A percentile compares a stretch with the other conserved stretches of the same genome.
These are phyloP conservation scores for Omphalotus guepiniiformis DNA, from an alignment of 768 basidiomycete species.

Conservation along the genomic window DNA sequence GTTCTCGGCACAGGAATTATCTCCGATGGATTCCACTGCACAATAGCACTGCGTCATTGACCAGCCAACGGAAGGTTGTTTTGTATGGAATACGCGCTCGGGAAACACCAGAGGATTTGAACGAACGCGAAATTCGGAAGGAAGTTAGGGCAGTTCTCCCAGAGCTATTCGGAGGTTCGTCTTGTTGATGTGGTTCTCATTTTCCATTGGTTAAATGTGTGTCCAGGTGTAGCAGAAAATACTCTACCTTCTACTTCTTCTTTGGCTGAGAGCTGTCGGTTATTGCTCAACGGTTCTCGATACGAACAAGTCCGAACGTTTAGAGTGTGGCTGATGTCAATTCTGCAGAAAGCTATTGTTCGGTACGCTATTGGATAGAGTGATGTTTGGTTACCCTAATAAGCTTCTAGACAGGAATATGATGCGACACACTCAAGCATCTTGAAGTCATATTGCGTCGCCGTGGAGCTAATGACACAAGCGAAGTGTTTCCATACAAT, in stretches of 20 bases:
- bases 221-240: slow-evolving; percentile 26
- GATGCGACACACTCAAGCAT: slow-evolving; percentile 32
- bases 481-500: slow-evolving; percentile 64
- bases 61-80: slow-evolving; percentile 64
- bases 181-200: not conserved
- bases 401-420: slow-evolving; percentile 14
- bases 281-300: slow-evolving; percentile 51
- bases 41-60: slow-evolving; percentile 51
- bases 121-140: slow-evolving; percentile 66
- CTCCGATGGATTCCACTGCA: slow-evolving; percentile 71
- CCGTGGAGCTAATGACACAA: slow-evolving; percentile 55
- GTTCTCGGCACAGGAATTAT: slow-evolving; percentile 66
- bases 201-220: not conserved
- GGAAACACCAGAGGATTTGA: slow-evolving; percentile 65
- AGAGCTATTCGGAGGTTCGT: slow-evolving; percentile 60
- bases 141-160: slow-evolving; percentile 64
- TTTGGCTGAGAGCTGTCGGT: slow-evolving; percentile 40
- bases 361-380: too few relatives aligned
- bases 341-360: slow-evolving; percentile 49
- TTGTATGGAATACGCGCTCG: slow-evolving; percentile 67
- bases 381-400: too few relatives aligned
- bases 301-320: slow-evolving; percentile 74
- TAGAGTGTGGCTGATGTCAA: slow-evolving; percentile 71
- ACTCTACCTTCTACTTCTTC: slow-evolving; percentile 30
- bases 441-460: slow-evolving; percentile 52